Base-by-base conservation (phyloP, 768 basidiomycete species). In the Boletus tylopilopsis region DNA sequence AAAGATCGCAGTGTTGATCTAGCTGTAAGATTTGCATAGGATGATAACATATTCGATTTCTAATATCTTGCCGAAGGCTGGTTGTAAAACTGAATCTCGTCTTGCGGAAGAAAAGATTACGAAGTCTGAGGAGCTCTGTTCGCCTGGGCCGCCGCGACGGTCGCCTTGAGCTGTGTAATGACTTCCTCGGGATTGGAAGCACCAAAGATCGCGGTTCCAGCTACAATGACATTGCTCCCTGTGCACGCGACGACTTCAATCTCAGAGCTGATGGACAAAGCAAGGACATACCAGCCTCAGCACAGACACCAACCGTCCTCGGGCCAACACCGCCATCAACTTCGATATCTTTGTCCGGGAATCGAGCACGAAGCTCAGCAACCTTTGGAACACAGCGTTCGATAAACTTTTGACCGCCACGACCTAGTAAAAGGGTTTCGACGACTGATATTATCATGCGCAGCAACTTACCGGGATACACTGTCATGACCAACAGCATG, bases 211-310 rank as follows among this genome's bases (percentile, higher is more conserved):
- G 95, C 94, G 7, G 94, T 97, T 12, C 96, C 96, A 12, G 96
- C 94, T 24, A 99, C 96, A 45, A 98, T 92, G 56, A 99, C 94
- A 62, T 99, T 99, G 70, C 93, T 94, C 19, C 95, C 95, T 94
- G 57, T 35, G 37, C 12, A 27, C 5, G 18, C 8, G n/a, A 50
- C 4, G 33, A 16, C 13, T 21, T 59, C 24, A 54, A 36, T 34
- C 42, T 37, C 27, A n/a, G 12, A 7, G 16, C 5, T 36, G 38
- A 10, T 19, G 23, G 46, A 32, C 22, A n/a, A 23, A 47, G 27
- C 37, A 43, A 27, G 42, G 13, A 57, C 69, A 42, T 59, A 87
- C 94, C 94, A 33, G 95, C 96, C 49, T 90, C 72, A 2, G 96
- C 94, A 61, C 96, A 98, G 45, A 76, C 76, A 60, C 78, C 87